Evolutionary conservation across 2,329 filamentous ascomycete genomes (phyloP).

Genomic region (Chaetomium globosum): DNA sequence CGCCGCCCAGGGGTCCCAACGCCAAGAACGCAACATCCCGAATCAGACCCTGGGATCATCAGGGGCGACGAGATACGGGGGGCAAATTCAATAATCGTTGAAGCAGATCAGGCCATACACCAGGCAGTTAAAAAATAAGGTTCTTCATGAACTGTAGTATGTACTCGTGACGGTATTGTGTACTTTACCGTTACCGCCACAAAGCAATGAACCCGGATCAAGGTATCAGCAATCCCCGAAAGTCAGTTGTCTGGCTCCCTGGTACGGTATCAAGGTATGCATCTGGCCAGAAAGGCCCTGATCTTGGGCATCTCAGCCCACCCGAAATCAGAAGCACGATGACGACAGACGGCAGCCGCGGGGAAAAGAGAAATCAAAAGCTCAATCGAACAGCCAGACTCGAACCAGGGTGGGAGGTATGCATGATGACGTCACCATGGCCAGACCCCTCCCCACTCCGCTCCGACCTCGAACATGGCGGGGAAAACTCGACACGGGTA

Average conservation of each 20-base stretch:
- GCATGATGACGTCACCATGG: not conserved
- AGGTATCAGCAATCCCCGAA: not conserved
- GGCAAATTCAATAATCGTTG: not conserved
- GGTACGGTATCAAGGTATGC: no score
- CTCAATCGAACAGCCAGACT: not conserved
- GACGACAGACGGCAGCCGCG: constrained; percentile 18
- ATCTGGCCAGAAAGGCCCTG: not conserved
- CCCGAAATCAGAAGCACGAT: constrained; percentile 6
- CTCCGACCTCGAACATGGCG: not conserved
- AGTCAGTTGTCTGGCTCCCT: not conserved
- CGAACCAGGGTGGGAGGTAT: not conserved
- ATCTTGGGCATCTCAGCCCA: not conserved
- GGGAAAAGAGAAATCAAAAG: not conserved
- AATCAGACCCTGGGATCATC: constrained; percentile 23
- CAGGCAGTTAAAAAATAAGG: constrained; percentile 16
- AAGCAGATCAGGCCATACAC: constrained; percentile 15
- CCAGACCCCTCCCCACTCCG: not conserved
- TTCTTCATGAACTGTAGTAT: not conserved
- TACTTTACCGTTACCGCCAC: not conserved
- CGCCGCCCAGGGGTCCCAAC: constrained; percentile 5
- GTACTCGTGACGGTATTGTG: not conserved
- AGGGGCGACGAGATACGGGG: constrained; percentile 14
- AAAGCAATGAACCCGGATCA: no score
- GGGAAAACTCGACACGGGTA: no score
- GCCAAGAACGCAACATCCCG: constrained; percentile 18